phyloP scores from a whole-genome alignment of 1,284 basidiomycete species.

The Sanguinoderma infundibulare region DNA sequence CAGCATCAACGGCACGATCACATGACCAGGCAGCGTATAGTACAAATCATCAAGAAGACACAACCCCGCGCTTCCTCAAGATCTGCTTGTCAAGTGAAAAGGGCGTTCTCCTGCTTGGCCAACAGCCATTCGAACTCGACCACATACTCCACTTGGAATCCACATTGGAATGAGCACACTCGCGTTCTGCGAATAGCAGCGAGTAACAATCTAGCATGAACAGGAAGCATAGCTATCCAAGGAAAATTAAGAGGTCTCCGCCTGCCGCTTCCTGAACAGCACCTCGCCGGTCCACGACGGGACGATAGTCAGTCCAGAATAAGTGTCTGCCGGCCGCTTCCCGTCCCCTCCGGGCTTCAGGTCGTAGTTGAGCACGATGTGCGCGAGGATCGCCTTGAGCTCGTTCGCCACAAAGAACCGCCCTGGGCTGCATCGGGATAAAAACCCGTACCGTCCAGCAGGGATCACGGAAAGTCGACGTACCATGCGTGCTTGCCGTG shows the following conservation, averaged over 20 bases:
- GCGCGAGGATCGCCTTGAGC: constrained; percentile 49
- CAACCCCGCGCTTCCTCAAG: no score
- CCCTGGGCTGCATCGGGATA: constrained; percentile 38
- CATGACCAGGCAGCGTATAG: no score
- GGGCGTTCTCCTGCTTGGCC: no score
- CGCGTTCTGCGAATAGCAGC: no score
- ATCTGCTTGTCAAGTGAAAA: no score
- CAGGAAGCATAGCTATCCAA: no score
- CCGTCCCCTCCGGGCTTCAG: constrained; percentile 9
- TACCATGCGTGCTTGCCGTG: constrained; percentile 31
- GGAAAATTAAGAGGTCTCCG: background rate
- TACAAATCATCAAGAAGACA: no score
- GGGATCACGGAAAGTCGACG: constrained; percentile 5
- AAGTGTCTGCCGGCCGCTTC: background rate
- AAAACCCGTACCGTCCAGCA: background rate
- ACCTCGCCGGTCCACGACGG: background rate
- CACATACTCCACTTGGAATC: no score
- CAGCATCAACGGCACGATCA: no score
- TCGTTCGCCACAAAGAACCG: constrained; percentile 50
- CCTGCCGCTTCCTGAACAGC: constrained; percentile 12
- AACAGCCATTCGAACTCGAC: no score
- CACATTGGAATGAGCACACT: no score
- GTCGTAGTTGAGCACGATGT: constrained; percentile 49
- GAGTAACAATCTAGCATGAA: no score
- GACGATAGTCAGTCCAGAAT: background rate